phyloP scores from a whole-genome alignment of 768 basidiomycete genomes.

The Ramaria rubella region DNA sequence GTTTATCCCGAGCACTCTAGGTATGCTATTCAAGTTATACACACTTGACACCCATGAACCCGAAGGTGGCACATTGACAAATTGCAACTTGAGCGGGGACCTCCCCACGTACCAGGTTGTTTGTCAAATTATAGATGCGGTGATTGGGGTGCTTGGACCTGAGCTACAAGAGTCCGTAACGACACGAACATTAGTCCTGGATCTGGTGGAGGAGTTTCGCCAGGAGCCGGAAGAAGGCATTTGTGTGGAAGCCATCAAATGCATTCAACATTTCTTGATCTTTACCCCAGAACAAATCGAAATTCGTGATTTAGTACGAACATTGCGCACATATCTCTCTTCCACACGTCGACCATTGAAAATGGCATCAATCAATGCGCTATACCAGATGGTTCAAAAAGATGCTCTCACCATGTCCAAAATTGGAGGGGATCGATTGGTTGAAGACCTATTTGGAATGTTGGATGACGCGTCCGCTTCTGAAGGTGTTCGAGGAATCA shows the following conservation, averaged over 20 bases:
- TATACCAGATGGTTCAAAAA: conserved; percentile 95
- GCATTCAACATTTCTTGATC: conserved; percentile 95
- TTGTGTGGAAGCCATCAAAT: conserved; percentile 89
- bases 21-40: conserved; percentile 87
- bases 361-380: conserved; percentile 88
- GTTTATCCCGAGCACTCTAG: conserved; percentile 81
- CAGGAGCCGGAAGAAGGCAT: conserved; percentile 83
- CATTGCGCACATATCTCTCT: conserved; percentile 71
- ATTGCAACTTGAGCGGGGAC: conserved; percentile 84
- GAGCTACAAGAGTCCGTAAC: conserved; percentile 85
- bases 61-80: conserved; percentile 79
- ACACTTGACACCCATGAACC: conserved; percentile 85
- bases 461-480: conserved; percentile 92
- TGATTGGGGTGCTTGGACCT: conserved; percentile 90
- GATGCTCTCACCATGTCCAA: conserved; percentile 89
- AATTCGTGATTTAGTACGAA: conserved; percentile 70
- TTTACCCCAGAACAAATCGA: conserved; percentile 84
- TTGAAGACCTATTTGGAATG: conserved; percentile 92
- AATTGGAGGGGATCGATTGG: conserved; percentile 87
- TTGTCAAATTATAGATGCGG: conserved; percentile 87
- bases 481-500: conserved; percentile 89
- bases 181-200: conserved; percentile 74
- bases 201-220: conserved; percentile 80
- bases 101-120: conserved; percentile 87
- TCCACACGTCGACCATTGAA: conserved; percentile 82